Base-by-base conservation (phyloP, 306 rosid species). In the Cajanus cajan region DNA sequence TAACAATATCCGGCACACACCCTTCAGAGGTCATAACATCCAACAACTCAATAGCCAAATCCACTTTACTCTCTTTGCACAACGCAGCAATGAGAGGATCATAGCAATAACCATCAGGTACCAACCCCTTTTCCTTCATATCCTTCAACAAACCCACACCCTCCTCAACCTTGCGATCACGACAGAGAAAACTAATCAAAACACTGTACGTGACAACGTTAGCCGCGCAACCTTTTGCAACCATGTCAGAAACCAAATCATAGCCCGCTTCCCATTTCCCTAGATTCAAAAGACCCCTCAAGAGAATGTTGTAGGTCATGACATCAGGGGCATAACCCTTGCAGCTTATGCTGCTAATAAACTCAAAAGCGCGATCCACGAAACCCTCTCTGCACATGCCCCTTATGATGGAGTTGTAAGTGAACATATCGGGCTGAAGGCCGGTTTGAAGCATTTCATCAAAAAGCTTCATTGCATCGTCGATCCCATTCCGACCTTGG, bases 1-100 rank as follows among this genome's bases (percentile, higher is more conserved):
- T 90, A 41, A 91, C 91, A 31, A 90, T 81, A 84, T 89, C 91
- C 0, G 98, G 96, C 86, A 89, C 82, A 66, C 90, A 82, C 62
- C 98, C 97, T 73, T 86, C 91, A 9, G 94, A 86, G 48, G 87
- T 83, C 96, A 94, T 91, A 15, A n/a, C 37, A n/a, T 90, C 86
- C 89, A 91, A 65, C 67, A 86, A 86, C 77, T 88, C 86, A 25
- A 92, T 81, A 6, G 96, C 97, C 80, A 82, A 79, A 76, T 89
- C 93, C 6, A 88, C 77, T 78, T 84, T 88, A 16, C 97, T 86
- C 24, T 87, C 93, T 71, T 85, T 91, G 82, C 97, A 91, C 70
- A 88, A 88, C 0, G 91, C 89, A 28, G 90, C 85, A 24, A 93
- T 87, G 85, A 93, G 64, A 2, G 98, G 96, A 80, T 91, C 93